Evolutionary conservation across 371 early-diverging fungal species (phyloP), one percentile per base, ranked within the genome.

Genomic region (Mucor racemosus): DNA sequence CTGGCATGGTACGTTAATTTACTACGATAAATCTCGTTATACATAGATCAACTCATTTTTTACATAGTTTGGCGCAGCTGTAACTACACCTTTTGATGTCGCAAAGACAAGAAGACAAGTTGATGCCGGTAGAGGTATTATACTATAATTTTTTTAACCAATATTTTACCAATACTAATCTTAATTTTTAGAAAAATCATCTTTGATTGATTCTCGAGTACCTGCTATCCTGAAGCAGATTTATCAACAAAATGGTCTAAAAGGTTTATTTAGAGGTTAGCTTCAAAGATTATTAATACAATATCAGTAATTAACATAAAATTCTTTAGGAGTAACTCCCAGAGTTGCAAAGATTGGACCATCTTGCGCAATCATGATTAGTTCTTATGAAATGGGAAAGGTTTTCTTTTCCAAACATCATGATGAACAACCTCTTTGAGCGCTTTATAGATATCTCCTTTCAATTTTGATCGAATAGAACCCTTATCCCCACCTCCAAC

Each of bases 81-180:
- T 94, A 9, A 98, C 98, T 8, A 95, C 92, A 5, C 98, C 98
- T 13, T 98, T 98, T 84, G 98, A 98, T 76, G 96, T 98, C 5
- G 93, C 92, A 60, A 98, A 98, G 74, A 97, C 98, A 0, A 78
- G 91, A 26, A 84, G 93, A 64, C 95, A 95, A 71, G 88, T 92
- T 0, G 75, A 82, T 66, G 65, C 72, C 17, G 73, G 71, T 10
- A 70, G 67, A 72, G 69, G 73, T 72, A 70, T 56, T 17, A 48
- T 7, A 48, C 3, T n/a, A 2, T 48, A 26, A 3, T 26, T 26
- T 26, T 26, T 26, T 26, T 26, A 26, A 26, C 3, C 26, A 26
- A 26, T 26, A 26, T 26, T 26, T 26, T 26, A 3, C 26, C 26
- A 26, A 3, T 26, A 26, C 26, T 26, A 26, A 26, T 26, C n/a